Conservation (phyloP, 306 rosid genomes). For the Parietaria judaica region DNA sequence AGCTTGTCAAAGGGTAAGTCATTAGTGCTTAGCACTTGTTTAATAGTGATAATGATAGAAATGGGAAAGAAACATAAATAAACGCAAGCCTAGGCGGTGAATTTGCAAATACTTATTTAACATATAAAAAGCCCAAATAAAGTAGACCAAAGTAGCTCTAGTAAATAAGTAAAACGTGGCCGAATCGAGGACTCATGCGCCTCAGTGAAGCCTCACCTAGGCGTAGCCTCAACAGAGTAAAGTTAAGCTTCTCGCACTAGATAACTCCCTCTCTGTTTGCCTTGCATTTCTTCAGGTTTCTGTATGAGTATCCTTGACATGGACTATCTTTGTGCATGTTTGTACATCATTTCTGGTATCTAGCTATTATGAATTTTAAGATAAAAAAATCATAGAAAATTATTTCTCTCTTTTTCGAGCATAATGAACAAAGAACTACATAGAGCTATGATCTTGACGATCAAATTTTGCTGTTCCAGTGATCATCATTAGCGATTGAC, state of each 20-base stretch:
- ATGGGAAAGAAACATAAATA: no score
- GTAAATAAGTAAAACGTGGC: no score
- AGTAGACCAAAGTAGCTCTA: no score
- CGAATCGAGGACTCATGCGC: no score
- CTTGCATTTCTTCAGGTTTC: constrained; percentile 1
- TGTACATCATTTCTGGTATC: neutral
- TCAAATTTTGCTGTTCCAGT: neutral
- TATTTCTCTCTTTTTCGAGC: neutral
- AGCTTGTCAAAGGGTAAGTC: constrained; percentile 87
- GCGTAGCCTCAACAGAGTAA: no score
- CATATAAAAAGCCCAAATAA: no score
- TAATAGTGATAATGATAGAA: neutral
- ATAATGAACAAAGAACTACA: neutral
- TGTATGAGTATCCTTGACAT: constrained; percentile 3
- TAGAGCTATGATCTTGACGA: no score
- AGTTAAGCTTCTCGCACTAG: neutral
- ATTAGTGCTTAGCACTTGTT: neutral
- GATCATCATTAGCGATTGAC: no score
- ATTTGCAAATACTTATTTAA: no score
- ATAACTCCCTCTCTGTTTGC: constrained; percentile 2
- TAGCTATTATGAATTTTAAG: neutral
- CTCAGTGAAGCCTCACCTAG: no score
- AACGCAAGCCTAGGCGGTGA: no score
- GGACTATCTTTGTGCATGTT: constrained; percentile 19
- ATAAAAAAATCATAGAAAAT: no score